phyloP scores from a whole-genome alignment of 2,329 filamentous ascomycete genomes.

The Cladosporium sphaerospermum region DNA sequence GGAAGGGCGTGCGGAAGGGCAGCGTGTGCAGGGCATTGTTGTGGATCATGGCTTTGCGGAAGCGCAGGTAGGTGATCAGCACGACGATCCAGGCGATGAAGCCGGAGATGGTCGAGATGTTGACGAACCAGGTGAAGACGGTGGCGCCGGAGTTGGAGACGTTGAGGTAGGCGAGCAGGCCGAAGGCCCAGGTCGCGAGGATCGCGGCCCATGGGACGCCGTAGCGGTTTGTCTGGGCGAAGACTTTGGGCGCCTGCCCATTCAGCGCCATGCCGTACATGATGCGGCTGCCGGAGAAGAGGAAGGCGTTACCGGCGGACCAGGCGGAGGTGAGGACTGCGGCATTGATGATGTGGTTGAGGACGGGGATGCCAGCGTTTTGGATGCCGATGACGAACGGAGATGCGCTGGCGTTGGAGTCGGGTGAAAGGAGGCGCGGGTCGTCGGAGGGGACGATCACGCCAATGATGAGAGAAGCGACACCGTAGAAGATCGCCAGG shows the following conservation, averaged over 20 bases:
- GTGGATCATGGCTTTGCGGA: slow-evolving; percentile 47
- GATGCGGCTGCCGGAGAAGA: slow-evolving; percentile 47
- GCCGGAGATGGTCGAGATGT: slow-evolving; percentile 33
- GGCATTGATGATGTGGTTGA: slow-evolving; percentile 61
- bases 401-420: slow-evolving; percentile 35
- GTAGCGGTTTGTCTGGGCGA: slow-evolving; percentile 36
- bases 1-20: slow-evolving; percentile 46
- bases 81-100: slow-evolving; percentile 37
- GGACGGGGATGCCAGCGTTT: slow-evolving; percentile 52
- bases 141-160: slow-evolving; percentile 20
- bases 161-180: slow-evolving; percentile 38
- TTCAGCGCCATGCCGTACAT: slow-evolving; percentile 53
- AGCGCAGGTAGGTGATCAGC: slow-evolving; percentile 44
- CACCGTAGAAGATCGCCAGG: slow-evolving; percentile 33
- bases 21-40: slow-evolving; percentile 40
- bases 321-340: slow-evolving; percentile 61
- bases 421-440: slow-evolving; percentile 20
- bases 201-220: slow-evolving; percentile 48
- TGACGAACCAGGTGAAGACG: slow-evolving; percentile 36
- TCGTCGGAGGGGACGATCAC: slow-evolving; percentile 37
- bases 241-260: slow-evolving; percentile 54
- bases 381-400: slow-evolving; percentile 55
- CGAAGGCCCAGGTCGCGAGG: slow-evolving; percentile 35
- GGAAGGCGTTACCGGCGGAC: slow-evolving; percentile 49
- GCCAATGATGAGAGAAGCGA: slow-evolving; percentile 32